Evolutionary conservation across 2,329 filamentous ascomycete genomes (phyloP).

Genomic region (Fusarium devonianum): DNA sequence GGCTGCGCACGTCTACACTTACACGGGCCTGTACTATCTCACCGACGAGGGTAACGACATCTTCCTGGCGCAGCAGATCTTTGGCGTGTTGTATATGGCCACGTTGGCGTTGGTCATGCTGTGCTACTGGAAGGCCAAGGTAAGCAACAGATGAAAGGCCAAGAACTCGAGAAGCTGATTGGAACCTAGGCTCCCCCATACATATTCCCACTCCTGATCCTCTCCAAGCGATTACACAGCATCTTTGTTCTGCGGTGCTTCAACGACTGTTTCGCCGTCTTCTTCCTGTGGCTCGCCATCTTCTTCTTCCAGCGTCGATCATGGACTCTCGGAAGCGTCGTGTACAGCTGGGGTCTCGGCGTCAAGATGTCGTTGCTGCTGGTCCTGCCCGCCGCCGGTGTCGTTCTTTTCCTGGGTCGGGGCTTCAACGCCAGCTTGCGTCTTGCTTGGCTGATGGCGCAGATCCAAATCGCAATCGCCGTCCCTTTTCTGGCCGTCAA

Average conservation of each 20-base stretch:
- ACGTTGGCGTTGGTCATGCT: constrained; percentile 79
- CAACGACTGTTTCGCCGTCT: constrained; percentile 90
- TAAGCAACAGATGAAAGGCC: constrained; percentile 43
- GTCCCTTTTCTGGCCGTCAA: constrained; percentile 74
- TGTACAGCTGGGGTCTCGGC: constrained; percentile 82
- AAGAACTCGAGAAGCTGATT: neutral
- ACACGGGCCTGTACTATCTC: constrained; percentile 77
- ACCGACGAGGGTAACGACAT: constrained; percentile 82
- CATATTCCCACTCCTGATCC: constrained; percentile 81
- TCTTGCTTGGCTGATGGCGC: constrained; percentile 73
- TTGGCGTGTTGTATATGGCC: constrained; percentile 78
- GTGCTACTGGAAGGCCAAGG: constrained; percentile 80
- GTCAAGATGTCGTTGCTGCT: constrained; percentile 95
- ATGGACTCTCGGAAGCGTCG: constrained; percentile 76
- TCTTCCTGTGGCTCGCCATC: constrained; percentile 85
- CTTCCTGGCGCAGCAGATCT: constrained; percentile 80
- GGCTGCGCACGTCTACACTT: constrained; percentile 91
- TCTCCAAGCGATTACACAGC: constrained; percentile 93
- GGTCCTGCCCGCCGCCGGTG: constrained; percentile 78
- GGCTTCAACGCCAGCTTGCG: constrained; percentile 71
- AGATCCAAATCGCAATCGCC: constrained; percentile 75
- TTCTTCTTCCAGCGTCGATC: constrained; percentile 75
- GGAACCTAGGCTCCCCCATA: constrained; percentile 77
- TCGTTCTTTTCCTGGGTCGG: constrained; percentile 76
- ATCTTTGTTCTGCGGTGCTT: constrained; percentile 93